These are phyloP conservation scores for Apodospora peruviana DNA, from an alignment of 495 filamentous ascomycete genomes.

Conservation along the genomic window DNA sequence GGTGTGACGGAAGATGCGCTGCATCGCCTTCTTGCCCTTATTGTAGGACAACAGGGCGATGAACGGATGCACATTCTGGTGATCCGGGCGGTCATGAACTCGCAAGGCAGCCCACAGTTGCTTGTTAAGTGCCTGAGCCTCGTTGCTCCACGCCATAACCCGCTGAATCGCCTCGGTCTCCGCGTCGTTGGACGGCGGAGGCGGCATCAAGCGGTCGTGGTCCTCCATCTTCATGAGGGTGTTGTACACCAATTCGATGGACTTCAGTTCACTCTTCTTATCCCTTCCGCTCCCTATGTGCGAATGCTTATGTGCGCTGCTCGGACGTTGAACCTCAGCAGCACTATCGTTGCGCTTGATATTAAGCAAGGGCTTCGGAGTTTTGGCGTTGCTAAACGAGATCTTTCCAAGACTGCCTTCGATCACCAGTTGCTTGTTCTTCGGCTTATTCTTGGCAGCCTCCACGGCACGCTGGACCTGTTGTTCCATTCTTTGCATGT, in stretches of 20 bases:
- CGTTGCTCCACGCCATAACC: slow-evolving; percentile 67
- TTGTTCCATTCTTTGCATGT: slow-evolving; percentile 98
- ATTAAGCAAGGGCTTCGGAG: slow-evolving; percentile 87
- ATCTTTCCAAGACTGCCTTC: slow-evolving; percentile 99
- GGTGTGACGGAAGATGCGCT: slow-evolving; percentile 89
- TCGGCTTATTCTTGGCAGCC: slow-evolving; percentile 92
- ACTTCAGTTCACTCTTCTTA: slow-evolving; percentile 72
- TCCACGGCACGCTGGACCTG: slow-evolving; percentile 97
- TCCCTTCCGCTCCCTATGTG: slow-evolving; percentile 53
- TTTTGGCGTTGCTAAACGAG: slow-evolving; percentile 97
- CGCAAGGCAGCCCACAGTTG: slow-evolving; percentile 79
- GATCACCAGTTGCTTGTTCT: slow-evolving; percentile 96
- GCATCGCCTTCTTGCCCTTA: slow-evolving; percentile 95
- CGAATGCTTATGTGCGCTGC: slow-evolving; percentile 44
- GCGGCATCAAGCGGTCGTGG: slow-evolving; percentile 83
- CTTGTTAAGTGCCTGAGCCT: slow-evolving; percentile 65
- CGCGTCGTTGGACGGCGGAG: slow-evolving; percentile 52
- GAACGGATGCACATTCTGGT: slow-evolving; percentile 79
- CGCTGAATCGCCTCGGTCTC: slow-evolving; percentile 58
- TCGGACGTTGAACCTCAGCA: slow-evolving; percentile 40
- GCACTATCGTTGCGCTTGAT: slow-evolving; percentile 81
- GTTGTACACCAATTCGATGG: slow-evolving; percentile 81
- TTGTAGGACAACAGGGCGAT: slow-evolving; percentile 90
- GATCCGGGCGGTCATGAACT: slow-evolving; percentile 83
- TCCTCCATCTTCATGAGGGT: slow-evolving; percentile 91